These are phyloP conservation scores for Coemansia sp. DNA, from an alignment of 192 early-diverging fungal species.

Conservation along the genomic window DNA sequence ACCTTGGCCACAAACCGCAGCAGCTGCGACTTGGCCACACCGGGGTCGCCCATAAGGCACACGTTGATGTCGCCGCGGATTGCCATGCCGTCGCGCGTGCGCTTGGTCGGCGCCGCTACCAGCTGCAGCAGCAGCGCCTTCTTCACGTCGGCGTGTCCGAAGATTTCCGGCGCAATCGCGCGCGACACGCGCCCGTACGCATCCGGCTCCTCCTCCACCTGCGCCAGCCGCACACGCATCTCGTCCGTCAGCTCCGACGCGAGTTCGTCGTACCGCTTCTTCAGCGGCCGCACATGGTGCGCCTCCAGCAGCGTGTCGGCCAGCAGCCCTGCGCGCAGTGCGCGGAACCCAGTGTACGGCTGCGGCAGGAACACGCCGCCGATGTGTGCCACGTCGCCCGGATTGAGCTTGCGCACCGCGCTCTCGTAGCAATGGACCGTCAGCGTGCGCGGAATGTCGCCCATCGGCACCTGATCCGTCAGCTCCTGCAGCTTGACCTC, in stretches of 20 bases:
- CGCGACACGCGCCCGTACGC: slow-evolving; percentile 75
- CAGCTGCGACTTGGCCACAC: slow-evolving; percentile 97
- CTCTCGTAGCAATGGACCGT: slow-evolving; percentile 86
- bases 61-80: slow-evolving; percentile 97
- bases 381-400: slow-evolving; percentile 85
- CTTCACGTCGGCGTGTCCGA: slow-evolving; percentile 90
- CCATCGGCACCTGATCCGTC: slow-evolving; percentile 98
- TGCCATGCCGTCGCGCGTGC: slow-evolving; percentile 88
- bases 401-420: slow-evolving; percentile 75
- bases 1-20: slow-evolving; percentile 91
- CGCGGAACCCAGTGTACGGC: slow-evolving; percentile 91
- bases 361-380: slow-evolving; percentile 89
- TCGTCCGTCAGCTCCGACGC: slow-evolving; percentile 55
- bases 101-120: slow-evolving; percentile 79
- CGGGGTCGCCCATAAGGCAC: slow-evolving; percentile 98
- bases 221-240: slow-evolving; percentile 55
- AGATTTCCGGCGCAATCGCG: slow-evolving; percentile 88
- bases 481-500: slow-evolving; percentile 96
- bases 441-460: slow-evolving; percentile 96
- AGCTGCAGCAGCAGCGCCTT: slow-evolving; percentile 84
- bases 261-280: slow-evolving; percentile 91
- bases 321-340: slow-evolving; percentile 84
- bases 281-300: slow-evolving; percentile 81
- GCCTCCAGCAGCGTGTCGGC: slow-evolving; percentile 95
- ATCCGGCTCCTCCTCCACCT: slow-evolving; percentile 66